Evolutionary conservation across 129 eudicot species (phyloP).

Genomic region (Artemisia annua): DNA sequence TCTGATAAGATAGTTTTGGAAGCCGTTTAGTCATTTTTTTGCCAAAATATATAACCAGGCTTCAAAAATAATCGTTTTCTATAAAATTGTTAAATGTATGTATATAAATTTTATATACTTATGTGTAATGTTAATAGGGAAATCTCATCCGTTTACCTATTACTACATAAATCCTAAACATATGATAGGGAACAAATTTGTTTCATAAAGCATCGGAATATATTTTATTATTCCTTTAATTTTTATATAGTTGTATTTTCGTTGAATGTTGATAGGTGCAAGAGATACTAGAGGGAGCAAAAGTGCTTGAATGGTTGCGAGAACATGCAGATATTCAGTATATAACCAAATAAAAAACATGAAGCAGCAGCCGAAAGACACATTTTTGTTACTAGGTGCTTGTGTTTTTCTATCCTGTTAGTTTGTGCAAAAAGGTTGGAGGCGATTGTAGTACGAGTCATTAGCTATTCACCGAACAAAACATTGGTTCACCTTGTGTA

Average conservation of each 20-base stretch:
- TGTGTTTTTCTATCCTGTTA: constrained; percentile 17
- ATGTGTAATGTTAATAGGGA: too few species aligned
- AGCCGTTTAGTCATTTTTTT: too few species aligned
- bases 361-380: constrained; percentile 16
- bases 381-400: constrained; percentile 34
- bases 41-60: too few species aligned
- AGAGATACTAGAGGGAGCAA: constrained; percentile 89
- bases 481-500: not conserved
- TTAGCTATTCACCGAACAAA: constrained; percentile 17
- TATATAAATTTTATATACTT: too few species aligned
- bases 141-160: not conserved
- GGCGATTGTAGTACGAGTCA: constrained; percentile 4
- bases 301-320: constrained; percentile 93
- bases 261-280: constrained; percentile 57
- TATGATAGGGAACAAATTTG: not conserved
- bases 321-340: constrained; percentile 79
- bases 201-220: not conserved
- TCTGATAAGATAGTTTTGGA: too few species aligned
- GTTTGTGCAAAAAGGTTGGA: constrained; percentile 15
- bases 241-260: not conserved
- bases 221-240: constrained; percentile 11
- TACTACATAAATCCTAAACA: not conserved
- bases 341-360: constrained; percentile 42
- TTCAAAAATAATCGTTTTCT: too few species aligned
- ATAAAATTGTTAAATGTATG: too few species aligned